Base-by-base conservation (phyloP, 2,329 filamentous ascomycete species). In the Aspergillus viridinutans region DNA sequence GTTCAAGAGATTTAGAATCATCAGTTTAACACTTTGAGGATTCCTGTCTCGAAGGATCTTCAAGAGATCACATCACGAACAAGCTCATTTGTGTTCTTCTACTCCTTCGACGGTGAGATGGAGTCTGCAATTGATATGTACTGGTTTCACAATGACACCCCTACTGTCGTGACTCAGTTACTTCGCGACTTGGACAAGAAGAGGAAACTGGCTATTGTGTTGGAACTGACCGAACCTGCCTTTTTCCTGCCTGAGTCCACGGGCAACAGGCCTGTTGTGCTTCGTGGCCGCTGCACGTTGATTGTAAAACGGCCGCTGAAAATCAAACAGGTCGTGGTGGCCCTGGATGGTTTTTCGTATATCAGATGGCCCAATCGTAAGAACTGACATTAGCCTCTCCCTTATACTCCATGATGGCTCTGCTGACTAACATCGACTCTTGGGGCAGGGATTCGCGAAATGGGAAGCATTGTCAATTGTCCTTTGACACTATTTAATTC, bases 311-410 rank as follows among this genome's bases (percentile, higher is more conserved):
- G 54, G 7, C 26, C 50, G 3, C 21, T 58, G 42, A 50, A 48
- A 10, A 51, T 60, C 20, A 58, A 58, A 52, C 40, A 50, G 40
- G 42, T 61, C 38, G 52, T 53, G 1, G 55, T 61, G 21, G 58
- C 56, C 20, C 50, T 61, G 17, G 55, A 51, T 25, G 59, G 59
- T 1, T 53, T 55, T 10, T 60, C 57, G 23, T 49, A 50, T 49
- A 52, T 61, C n/a, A 50, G 52, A 45, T 61, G 59, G 59, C 58
- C 59, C 17, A 53, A 58, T 43, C 55, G 59, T 61, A 57, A 49
- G 55, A 26, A 26, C 51, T 38, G 40, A 12, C 14, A 17, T 49
- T 26, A 4, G 21, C 26, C 20, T 20, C 28, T 25, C 23, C 32
- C 6, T 47, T 26, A 50, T 23, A n/a, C 20, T 21, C 4, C n/a